Evolutionary conservation across 352 stramenopile genomes (phyloP), one percentile per base, ranked within the genome.

Genomic region (Halophytophthora batemanensis): DNA sequence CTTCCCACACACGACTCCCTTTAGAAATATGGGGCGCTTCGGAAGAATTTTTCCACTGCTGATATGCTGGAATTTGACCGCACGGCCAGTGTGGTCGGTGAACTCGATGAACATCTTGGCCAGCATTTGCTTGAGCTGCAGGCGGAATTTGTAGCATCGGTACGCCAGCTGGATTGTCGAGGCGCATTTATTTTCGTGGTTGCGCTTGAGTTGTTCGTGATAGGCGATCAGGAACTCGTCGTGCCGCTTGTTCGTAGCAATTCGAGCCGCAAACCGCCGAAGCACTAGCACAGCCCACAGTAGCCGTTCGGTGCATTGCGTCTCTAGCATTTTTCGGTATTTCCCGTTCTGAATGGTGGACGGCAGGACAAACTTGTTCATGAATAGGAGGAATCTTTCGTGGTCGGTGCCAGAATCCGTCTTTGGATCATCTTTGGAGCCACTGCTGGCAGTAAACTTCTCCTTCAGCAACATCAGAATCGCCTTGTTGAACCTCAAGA

Each of bases 101-200:
- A 70, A 87, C 40, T 90, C 76, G 47, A 80, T 61, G 45, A 87
- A 90, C 70, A 82, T 78, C 21, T 36, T 43, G 2, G 74, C 70
- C 1, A 90, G 61, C 40, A 71, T 70, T 0, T 22, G 37, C 41
- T 79, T 74, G 6, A 87, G 52, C 17, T 71, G 69, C 31, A 53
- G 35, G 1, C 74, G 69, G 48, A 82, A 82, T 18, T 67, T 69
- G 43, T 79, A 78, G 18, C 71, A 64, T 7, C 62, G 65, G 35
- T 79, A 90, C 23, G 66, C 64, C n/a, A 47, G 42, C 21, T 83
- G 61, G 18, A 87, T 76, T 4, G 29, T 64, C 31, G 44, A 55
- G n/a, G 56, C 61, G 28, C 68, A 70, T 23, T 55, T 48, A 23
- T 66, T 51, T 3, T 59, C 55, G 15, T 69, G 47, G n/a, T 69